These are phyloP conservation scores for Acorus gramineus DNA, from an alignment of 106 monocot species.

Conservation along the genomic window DNA sequence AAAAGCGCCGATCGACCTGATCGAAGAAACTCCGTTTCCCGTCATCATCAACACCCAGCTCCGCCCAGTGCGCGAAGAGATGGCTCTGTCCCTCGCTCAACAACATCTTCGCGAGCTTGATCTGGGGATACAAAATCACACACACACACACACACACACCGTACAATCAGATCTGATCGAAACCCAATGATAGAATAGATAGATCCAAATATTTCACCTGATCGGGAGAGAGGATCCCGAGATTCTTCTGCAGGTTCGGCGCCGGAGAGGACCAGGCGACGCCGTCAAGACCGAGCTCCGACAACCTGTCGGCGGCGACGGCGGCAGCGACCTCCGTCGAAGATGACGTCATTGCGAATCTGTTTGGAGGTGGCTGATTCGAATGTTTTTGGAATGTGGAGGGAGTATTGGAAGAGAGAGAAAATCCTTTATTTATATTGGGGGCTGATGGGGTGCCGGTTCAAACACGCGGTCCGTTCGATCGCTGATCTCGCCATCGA, in stretches of 20 bases:
- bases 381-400: too few relatives aligned
- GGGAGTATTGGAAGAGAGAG: too few relatives aligned
- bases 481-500: too few relatives aligned
- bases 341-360: too few relatives aligned
- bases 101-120: slow-evolving; percentile 70
- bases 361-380: too few relatives aligned
- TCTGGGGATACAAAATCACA: slow-evolving; percentile 17
- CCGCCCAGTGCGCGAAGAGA: slow-evolving; percentile 79
- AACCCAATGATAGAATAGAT: background rate
- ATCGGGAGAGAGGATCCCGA: slow-evolving; percentile 38
- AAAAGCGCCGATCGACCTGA: slow-evolving; percentile 34
- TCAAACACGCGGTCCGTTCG: too few relatives aligned
- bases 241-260: slow-evolving; percentile 50
- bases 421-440: too few relatives aligned
- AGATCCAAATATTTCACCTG: slow-evolving; percentile 28
- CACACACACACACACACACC: background rate
- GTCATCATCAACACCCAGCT: slow-evolving; percentile 61
- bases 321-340: too few relatives aligned
- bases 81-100: slow-evolving; percentile 63
- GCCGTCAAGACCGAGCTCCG: slow-evolving; percentile 15
- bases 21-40: slow-evolving; percentile 60
- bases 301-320: slow-evolving; percentile 8
- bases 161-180: background rate
- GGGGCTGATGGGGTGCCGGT: too few relatives aligned
- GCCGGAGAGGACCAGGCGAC: slow-evolving; percentile 33